Evolutionary conservation across 2,329 filamentous ascomycete species (phyloP), one percentile per base, ranked within the genome.

Genomic region (Cadophora sp.): DNA sequence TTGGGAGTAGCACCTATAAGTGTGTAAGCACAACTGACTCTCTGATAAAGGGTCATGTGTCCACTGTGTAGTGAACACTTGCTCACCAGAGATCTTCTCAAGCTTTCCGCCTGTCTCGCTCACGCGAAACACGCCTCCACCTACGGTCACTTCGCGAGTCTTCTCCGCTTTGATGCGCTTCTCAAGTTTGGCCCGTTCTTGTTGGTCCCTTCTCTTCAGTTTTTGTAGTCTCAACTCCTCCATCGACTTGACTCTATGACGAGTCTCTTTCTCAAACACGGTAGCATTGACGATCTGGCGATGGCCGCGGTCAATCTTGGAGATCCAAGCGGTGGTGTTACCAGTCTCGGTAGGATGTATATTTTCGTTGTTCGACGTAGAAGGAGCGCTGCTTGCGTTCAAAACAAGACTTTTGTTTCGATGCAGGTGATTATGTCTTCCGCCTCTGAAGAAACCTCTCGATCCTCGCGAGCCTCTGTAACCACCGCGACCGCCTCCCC

Each of bases 81-180:
- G 69, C 76, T 84, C 82, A 96, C 93, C 91, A 75, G 88, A 85
- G 69, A 90, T 80, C 76, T 91, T 91, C 70, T 92, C 84, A 50
- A 97, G 86, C 81, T 97, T 97, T 84, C 92, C 94, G 73, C 94
- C 93, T 72, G 91, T 90, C 72, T 91, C 88, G 22, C 87, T 83
- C 46, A 97, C 88, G 66, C 85, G 83, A 77, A 96, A 97, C 31
- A 86, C 86, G 63, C 95, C 88, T 73, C 90, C 92, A 64, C 92
- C 40, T n/a, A 72, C 56, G 11, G 59, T 29, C 59, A 72, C 55
- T 31, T 67, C 65, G 50, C 58, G 55, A 31, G 40, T 19, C 8
- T 61, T 31, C 27, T 37, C 46, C 16, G 22, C 81, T 66, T 79
- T 78, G 68, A 85, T 77, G 69, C 83, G 84, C 66, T 78, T 83